These are phyloP conservation scores for Boletus rufocinnamomeus DNA, from an alignment of 768 basidiomycete genomes.

Conservation along the genomic window DNA sequence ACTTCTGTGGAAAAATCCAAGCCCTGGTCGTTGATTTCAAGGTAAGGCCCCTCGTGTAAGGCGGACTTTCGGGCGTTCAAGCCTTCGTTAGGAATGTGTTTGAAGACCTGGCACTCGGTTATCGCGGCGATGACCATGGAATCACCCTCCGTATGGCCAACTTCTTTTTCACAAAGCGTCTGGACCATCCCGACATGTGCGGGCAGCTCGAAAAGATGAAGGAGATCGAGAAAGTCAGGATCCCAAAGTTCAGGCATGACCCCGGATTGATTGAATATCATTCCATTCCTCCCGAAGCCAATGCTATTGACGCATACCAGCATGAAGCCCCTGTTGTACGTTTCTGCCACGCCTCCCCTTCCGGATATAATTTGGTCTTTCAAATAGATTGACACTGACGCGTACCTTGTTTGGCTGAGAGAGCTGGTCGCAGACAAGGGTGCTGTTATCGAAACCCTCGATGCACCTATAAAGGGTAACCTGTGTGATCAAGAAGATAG, in stretches of 20 bases:
- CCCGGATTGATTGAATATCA: neutral
- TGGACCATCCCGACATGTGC: neutral
- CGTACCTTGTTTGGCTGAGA: neutral
- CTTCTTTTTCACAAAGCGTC: neutral
- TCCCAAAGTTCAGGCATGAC: neutral
- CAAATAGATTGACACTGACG: neutral
- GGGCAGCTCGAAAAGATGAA: neutral
- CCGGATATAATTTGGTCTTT: neutral
- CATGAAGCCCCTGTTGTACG: neutral
- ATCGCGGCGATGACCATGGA: neutral
- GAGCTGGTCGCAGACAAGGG: neutral
- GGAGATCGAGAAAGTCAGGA: neutral
- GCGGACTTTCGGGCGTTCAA: neutral
- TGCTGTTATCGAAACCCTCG: neutral
- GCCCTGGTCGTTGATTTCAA: neutral
- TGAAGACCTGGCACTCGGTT: neutral
- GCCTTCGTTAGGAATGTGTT: neutral
- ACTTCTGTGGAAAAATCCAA: neutral
- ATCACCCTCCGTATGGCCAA: neutral
- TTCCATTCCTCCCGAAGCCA: neutral
- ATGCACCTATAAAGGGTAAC: neutral
- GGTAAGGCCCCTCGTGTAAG: neutral
- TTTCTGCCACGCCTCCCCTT: no score
- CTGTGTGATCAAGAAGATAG: neutral
- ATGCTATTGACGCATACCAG: neutral